phyloP scores from a whole-genome alignment of 495 filamentous ascomycete species.

The Talaromyces liani region DNA sequence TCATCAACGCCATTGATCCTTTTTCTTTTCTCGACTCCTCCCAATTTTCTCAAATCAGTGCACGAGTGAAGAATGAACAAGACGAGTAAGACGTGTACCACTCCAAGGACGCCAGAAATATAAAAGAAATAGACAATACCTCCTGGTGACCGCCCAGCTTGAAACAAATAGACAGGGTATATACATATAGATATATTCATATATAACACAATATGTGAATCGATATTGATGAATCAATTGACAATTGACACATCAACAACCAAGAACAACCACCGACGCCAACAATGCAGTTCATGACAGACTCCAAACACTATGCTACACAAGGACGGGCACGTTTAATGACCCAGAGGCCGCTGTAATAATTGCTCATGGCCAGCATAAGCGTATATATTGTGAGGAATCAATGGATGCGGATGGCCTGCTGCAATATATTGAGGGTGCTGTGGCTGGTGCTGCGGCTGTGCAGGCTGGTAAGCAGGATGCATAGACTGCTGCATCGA shows the following conservation, averaged over 20 bases:
- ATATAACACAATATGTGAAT: constrained; percentile 1
- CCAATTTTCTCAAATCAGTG: background rate
- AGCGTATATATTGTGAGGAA: constrained; percentile 6
- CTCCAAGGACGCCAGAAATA: background rate
- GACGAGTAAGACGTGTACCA: background rate
- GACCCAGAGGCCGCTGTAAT: constrained; percentile 4
- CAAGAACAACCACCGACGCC: background rate
- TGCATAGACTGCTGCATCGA: constrained; percentile 1
- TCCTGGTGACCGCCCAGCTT: background rate
- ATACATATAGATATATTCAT: background rate
- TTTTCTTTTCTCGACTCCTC: background rate
- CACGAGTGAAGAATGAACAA: background rate
- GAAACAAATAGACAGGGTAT: background rate
- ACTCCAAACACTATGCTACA: background rate
- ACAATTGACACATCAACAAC: background rate
- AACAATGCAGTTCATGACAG: background rate
- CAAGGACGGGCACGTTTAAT: background rate
- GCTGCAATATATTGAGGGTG: constrained; percentile 5
- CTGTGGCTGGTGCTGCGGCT: background rate
- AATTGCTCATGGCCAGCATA: constrained; percentile 9
- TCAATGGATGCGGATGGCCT: constrained; percentile 2
- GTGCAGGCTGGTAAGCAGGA: background rate
- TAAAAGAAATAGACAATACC: background rate
- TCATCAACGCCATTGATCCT: background rate
- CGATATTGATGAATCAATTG: background rate